Conservation (phyloP, 2,329 filamentous ascomycete species). For the Nemania bipapillata region DNA sequence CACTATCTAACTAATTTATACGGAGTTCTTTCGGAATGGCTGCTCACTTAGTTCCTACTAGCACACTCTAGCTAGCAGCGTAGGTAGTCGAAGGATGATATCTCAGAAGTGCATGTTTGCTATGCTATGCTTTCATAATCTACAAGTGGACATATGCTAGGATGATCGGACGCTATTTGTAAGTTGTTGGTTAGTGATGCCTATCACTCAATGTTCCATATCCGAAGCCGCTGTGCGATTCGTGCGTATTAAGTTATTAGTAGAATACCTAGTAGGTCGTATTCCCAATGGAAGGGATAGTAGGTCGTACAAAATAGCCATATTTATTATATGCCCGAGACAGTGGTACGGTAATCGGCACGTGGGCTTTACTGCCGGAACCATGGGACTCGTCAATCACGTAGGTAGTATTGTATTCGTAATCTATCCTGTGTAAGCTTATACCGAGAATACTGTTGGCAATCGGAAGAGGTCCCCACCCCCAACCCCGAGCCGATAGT, state of each 20-base stretch:
- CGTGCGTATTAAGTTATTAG: neutral
- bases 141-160: too few species aligned
- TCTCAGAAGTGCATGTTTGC: neutral
- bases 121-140: constrained; percentile 5
- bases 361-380: neutral
- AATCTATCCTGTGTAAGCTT: too few species aligned
- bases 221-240: neutral
- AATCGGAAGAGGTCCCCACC: neutral
- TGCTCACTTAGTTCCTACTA: neutral
- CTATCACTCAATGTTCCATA: neutral
- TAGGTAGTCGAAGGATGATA: neutral
- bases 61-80: neutral
- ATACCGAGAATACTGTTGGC: too few species aligned
- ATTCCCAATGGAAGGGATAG: neutral
- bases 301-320: neutral
- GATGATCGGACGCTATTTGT: too few species aligned
- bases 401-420: neutral
- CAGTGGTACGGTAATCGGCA: neutral
- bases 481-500: neutral
- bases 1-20: neutral
- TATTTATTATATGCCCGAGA: constrained; percentile 3
- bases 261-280: too few species aligned
- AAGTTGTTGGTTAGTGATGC: neutral
- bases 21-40: neutral
- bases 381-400: neutral